A percentile compares a stretch with the other conserved stretches of the same genome.
phyloP scores from a whole-genome alignment of 2,329 filamentous ascomycete species.

The Fusarium paranaense region DNA sequence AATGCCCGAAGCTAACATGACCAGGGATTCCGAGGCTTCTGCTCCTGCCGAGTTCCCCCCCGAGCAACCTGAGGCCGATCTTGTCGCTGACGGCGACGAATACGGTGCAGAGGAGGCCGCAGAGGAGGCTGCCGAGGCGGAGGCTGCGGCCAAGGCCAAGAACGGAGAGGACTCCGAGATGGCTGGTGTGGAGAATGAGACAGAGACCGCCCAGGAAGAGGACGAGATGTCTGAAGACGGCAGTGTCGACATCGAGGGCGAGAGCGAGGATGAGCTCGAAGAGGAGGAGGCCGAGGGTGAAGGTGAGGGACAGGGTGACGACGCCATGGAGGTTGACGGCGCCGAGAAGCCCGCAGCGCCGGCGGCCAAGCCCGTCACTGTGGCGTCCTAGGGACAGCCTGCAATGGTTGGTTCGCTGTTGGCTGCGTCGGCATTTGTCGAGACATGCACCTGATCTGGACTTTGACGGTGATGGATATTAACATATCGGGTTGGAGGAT shows the following conservation, averaged over 20 bases:
- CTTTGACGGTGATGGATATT: constrained; percentile 33
- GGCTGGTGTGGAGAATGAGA: constrained; percentile 72
- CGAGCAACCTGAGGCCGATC: constrained; percentile 96
- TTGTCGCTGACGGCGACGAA: constrained; percentile 83
- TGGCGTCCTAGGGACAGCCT: constrained; percentile 46
- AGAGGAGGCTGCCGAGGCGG: constrained; percentile 71
- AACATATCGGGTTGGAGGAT: constrained; percentile 25
- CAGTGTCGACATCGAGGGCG: constrained; percentile 82
- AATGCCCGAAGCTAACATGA: constrained; percentile 2
- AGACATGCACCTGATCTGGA: constrained; percentile 26
- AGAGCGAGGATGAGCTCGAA: constrained; percentile 78
- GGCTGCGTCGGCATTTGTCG: constrained; percentile 28
- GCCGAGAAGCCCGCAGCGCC: constrained; percentile 50
- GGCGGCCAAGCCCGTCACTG: constrained; percentile 51
- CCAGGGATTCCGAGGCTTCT: constrained; percentile 96
- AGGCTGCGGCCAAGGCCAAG: constrained; percentile 58
- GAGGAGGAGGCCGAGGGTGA: constrained; percentile 63
- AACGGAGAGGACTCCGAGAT: constrained; percentile 79
- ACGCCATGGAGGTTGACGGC: constrained; percentile 64
- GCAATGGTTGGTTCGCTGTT: constrained; percentile 14
- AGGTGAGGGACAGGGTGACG: constrained; percentile 49
- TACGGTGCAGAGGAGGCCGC: constrained; percentile 94
- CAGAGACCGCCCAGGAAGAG: constrained; percentile 66
- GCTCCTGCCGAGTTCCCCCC: constrained; percentile 96
- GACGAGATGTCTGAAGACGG: constrained; percentile 78